Evolutionary conservation across 2,329 filamentous ascomycete genomes (phyloP), one percentile per base, ranked within the genome.

Genomic region (Cucurbitaria berberidis): DNA sequence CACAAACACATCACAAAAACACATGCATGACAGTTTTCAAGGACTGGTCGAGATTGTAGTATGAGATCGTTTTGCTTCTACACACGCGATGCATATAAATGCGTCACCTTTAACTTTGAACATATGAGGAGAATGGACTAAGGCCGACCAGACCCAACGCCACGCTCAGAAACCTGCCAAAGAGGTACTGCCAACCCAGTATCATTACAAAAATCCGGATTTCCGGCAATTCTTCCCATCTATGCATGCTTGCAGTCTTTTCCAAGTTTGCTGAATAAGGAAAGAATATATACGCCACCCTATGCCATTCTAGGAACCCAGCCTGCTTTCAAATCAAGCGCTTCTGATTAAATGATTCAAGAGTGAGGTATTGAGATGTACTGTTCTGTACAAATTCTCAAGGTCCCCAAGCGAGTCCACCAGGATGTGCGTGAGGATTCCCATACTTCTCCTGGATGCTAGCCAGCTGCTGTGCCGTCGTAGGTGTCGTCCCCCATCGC

Each of bases 391-490:
- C n/a, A n/a, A n/a, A n/a, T n/a, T n/a, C n/a, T n/a, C n/a, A 39
- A 21, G 13, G 19, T 26, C 36, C 36, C 36, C 36, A 39, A 26
- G 41, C 27, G 34, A 41, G 46, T 7, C 46, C 46, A 47, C 49
- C 43, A 19, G 34, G 43, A 42, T 45, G 51, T 26, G 55, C 55
- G 32, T 16, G n/a, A n/a, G 53, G 55, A 13, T 62, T 63, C 2
- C 68, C 68, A 41, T 71, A 71, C 35, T 69, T 67, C 34, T 68
- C 68, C 29, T 71, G 67, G 30, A 71, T 71, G 39, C 66, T 67
- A 41, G 67, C 64, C 36, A 71, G 32, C 34, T 71, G 68, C 52
- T 66, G 63, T n/a, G 65, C 63, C 1, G 65, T 68, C 15, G 59
- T 67, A 16, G 63, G 54, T 9, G 65, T 64, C 2, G 65, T 67